Evolutionary conservation across 2,329 filamentous ascomycete genomes (phyloP), one percentile per base, ranked within the genome.

Genomic region (Fusarium sp.): DNA sequence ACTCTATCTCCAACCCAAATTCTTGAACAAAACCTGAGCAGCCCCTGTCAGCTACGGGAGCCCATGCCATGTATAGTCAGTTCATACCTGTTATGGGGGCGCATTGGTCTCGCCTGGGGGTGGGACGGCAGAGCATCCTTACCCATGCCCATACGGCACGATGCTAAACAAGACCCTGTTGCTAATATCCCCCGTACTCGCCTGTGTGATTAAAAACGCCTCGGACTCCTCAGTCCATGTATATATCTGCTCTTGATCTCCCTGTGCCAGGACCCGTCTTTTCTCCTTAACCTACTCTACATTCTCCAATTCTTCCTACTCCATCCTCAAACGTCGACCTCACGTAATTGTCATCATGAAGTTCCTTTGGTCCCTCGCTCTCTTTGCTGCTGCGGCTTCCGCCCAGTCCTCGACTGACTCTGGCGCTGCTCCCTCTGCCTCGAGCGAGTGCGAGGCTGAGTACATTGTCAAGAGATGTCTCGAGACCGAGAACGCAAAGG

Each of bases 381-480:
- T 85, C 73, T 67, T 86, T 66, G 81, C 81, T 73, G 79, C 78
- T 68, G 79, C 79, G 56, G 78, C 79, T 66, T 74, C 79, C 47
- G 82, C 83, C 38, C 80, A 82, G 74, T 78, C 78, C 58, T 70
- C 74, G 50, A 77, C 77, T 39, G 72, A 72, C 38, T 68, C 72
- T 11, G 72, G 54, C 35, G 79, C 80, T 55, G 79, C 81, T 45
- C 72, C 77, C 45, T 75, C 76, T 47, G 69, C 75, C 47, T 80
- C 80, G 63, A 65, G 79, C 47, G 78, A 78, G 44, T 88, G 86
- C 75, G 80, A 78, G 14, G 86, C 86, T 73, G 81, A 86, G 59
- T 84, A 84, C 81, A 87, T 88, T 47, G 84, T 88, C 76, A 81
- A 82, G 63, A 75, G 81, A 63, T 88, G 86, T 77, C 80, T 88